Conservation (phyloP, 1,139 yeast genomes). For the Blastobotrys serpentis region DNA sequence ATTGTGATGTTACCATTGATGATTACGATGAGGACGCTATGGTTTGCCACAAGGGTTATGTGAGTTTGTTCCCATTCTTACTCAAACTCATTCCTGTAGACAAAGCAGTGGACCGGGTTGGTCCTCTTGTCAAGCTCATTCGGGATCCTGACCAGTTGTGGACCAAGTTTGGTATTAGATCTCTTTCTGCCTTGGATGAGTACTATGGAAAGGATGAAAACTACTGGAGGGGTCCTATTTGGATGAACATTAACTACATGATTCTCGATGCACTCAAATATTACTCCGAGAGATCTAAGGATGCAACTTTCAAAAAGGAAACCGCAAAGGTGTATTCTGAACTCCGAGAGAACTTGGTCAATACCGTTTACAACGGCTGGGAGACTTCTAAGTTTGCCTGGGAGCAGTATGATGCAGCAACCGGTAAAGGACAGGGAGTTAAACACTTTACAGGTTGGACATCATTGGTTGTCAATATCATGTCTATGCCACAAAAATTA, state of each 20-base stretch:
- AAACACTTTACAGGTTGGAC: constrained; percentile 96
- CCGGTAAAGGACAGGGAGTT: constrained; percentile 78
- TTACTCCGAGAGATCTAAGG: constrained; percentile 42
- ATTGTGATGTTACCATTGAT: constrained; percentile 81
- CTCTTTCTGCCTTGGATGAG: constrained; percentile 68
- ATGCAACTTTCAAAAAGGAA: constrained; percentile 36
- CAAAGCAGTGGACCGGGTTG: constrained; percentile 31
- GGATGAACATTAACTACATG: constrained; percentile 90
- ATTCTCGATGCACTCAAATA: constrained; percentile 65
- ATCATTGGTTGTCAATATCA: constrained; percentile 71
- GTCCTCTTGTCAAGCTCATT: constrained; percentile 53
- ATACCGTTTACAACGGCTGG: constrained; percentile 70
- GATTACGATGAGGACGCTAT: constrained; percentile 62
- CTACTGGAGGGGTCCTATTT: constrained; percentile 94
- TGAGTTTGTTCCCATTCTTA: constrained; percentile 81
- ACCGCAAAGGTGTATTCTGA: constrained; percentile 52
- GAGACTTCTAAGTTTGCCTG: constrained; percentile 75
- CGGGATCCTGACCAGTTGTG: constrained; percentile 72
- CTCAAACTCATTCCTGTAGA: constrained; percentile 63
- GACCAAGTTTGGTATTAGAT: constrained; percentile 77
- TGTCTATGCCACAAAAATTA: constrained; percentile 65
- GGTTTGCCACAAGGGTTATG: constrained; percentile 87
- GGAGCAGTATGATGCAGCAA: constrained; percentile 82
- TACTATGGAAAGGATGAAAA: constrained; percentile 77
- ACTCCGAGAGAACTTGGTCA: constrained; percentile 64